Evolutionary conservation across 2,329 filamentous ascomycete species (phyloP).

Genomic region (Ophiostoma perfectum): DNA sequence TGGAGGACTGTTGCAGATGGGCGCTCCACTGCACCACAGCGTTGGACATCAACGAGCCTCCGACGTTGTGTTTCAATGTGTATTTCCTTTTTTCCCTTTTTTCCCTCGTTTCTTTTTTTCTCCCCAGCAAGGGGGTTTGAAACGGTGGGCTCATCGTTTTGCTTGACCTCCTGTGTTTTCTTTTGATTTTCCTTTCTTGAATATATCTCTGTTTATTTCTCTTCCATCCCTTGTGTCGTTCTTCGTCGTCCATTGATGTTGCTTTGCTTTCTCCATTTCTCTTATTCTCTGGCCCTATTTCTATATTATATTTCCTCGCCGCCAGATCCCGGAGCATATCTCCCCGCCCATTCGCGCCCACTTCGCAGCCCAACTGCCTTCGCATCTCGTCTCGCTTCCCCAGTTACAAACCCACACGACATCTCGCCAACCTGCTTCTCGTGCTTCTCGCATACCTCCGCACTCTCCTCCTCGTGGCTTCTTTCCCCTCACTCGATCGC

Average conservation of each 20-base stretch:
- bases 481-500: slow-evolving; percentile 4
- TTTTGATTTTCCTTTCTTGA: slow-evolving; percentile 1
- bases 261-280: background rate
- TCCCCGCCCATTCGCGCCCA: background rate
- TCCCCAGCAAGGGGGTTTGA: slow-evolving; percentile 2
- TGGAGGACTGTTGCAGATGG: background rate
- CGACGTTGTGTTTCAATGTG: background rate
- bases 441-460: background rate
- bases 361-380: slow-evolving; percentile 6
- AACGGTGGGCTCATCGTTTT: slow-evolving; percentile 11
- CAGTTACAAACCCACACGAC: slow-evolving; percentile 11
- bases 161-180: background rate
- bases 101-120: slow-evolving; percentile 4
- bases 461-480: background rate
- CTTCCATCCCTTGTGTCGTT: background rate
- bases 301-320: background rate
- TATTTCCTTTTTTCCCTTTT: slow-evolving; percentile 6
- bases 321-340: background rate
- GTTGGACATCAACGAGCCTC: slow-evolving; percentile 11
- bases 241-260: background rate
- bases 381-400: background rate
- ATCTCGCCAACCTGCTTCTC: slow-evolving; percentile 9
- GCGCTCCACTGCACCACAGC: slow-evolving; percentile 12
- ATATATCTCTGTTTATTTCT: background rate
- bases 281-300: background rate